Base-by-base conservation (phyloP, 2,329 filamentous ascomycete species). In the Diaporthe sp. region DNA sequence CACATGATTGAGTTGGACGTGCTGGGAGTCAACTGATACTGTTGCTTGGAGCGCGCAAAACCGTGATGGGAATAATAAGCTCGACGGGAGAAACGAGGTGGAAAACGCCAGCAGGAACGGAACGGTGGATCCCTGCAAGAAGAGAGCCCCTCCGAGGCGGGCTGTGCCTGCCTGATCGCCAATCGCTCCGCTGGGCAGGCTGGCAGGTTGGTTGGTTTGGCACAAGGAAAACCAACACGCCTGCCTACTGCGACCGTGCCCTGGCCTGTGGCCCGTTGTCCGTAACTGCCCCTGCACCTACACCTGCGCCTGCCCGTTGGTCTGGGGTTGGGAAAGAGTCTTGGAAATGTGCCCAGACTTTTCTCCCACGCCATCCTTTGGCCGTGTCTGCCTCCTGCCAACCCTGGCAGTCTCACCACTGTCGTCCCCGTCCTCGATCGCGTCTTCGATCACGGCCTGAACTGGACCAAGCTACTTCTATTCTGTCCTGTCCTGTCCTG, bases 111-210 rank as follows among this genome's bases (percentile, higher is more conserved):
- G 32, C 37, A 19, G 32, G 22, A 68, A 68, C 63, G 47, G 32
- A 68, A 50, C 4, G 63, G 63, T 53, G 32, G 63, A 19, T 27
- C 63, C 44, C 47, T 51, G 47, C 44, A 50, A 3, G 22, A 50
- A 35, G 22, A n/a, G 19, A n/a, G 17, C 25, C 42, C 61, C 30
- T 50, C 42, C 30, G 22, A 50, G 42, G 61, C 61, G 61, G 63
- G 63, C 63, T 51, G 63, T 68, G 63, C 63, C 63, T 68, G 63
- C 63, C 35, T 68, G 63, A 53, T 68, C 63, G 63, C 63, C 30
- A 66, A 66, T 66, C 63, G 63, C 63, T 32, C 27, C 59, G 39
- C 59, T 65, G 27, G 59, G 59, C 25, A 63, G 59, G 39, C 27
- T 17, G 39, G 39, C 39, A 44, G 58, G 25, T 30, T 65, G 25